A percentile compares a stretch with the other conserved stretches of the same genome.
Conservation (phyloP, 306 rosid species). For the Rosa multiflora region DNA sequence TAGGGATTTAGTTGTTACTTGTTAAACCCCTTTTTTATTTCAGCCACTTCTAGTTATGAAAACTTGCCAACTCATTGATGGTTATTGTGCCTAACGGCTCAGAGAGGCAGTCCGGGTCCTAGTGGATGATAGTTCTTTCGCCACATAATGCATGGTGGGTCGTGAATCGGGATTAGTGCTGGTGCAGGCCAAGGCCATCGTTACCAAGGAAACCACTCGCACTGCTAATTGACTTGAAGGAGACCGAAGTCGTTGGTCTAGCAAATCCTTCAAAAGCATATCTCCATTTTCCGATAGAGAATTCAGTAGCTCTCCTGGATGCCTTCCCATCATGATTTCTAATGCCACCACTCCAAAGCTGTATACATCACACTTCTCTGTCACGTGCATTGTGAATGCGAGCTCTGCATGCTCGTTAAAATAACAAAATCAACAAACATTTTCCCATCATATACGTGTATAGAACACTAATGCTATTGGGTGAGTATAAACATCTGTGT, state of each 20-base stretch:
- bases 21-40: not conserved
- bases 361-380: constrained; percentile 58
- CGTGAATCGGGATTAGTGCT: not conserved
- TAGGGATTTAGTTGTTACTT: not conserved
- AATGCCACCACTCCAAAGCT: constrained; percentile 54
- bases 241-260: not conserved
- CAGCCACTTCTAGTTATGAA: constrained; percentile 10
- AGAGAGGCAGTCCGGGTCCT: not conserved
- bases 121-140: not conserved
- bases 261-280: not conserved
- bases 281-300: not conserved
- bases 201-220: not conserved
- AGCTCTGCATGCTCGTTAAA: constrained; percentile 35
- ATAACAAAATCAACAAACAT: not conserved
- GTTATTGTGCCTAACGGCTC: constrained; percentile 11
- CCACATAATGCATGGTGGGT: constrained; percentile 1
- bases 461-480: no score
- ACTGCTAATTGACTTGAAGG: not conserved
- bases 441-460: not conserved
- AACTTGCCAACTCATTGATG: constrained; percentile 30
- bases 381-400: constrained; percentile 50
- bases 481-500: not conserved
- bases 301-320: constrained; percentile 42
- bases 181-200: not conserved
- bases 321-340: constrained; percentile 53